Base-by-base conservation (phyloP, 768 basidiomycete genomes). In the Cytidiella melzeri region DNA sequence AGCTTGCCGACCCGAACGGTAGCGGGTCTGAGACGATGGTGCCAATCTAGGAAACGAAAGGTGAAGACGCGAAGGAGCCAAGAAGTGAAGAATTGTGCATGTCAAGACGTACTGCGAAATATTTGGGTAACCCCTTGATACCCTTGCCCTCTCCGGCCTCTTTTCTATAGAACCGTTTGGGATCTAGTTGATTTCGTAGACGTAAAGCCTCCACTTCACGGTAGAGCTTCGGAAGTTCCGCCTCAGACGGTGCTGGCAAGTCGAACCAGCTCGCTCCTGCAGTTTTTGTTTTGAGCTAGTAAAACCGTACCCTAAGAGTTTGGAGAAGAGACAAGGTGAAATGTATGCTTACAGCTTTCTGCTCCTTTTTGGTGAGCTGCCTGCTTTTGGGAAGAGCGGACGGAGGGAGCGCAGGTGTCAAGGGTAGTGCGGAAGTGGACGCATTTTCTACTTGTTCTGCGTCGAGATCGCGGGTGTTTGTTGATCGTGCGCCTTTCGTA, bases 181-280 rank as follows among this genome's bases (percentile, higher is more conserved):
- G 92, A 59, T 96, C 93, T 18, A 96, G 76, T 50, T 91, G 85
- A 61, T 92, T 92, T 43, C 85, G 80, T 41, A 96, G 70, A 25
- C 91, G 84, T 48, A 94, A 71, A 0, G 93, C 86, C 62, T 94
- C 88, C 10, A 92, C 84, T 69, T 96, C 92, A 45, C 87, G 84
- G 58, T 92, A 69, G 36, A 93, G 66, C 30, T 81, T 76, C 28
- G 90, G 87, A 13, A 90, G 71, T 52, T 92, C 89, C 11, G 85
- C 80, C 57, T 87, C 86, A 12, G 79, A 66, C 19, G 92, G 91
- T 15, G 87, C 84, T 18, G 92, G 89, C 47, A 94, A 74, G 64
- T 93, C 87, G 63, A 91, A 93, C 91, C 92, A 95, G 48, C 77
- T 76, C 40, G 81, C 75, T 0, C 92, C 91, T 4, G 90, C 78